A percentile compares a stretch with the other conserved stretches of the same genome.
Conservation (phyloP, 2,329 filamentous ascomycete genomes). For the Raffaelea ambrosiae region DNA sequence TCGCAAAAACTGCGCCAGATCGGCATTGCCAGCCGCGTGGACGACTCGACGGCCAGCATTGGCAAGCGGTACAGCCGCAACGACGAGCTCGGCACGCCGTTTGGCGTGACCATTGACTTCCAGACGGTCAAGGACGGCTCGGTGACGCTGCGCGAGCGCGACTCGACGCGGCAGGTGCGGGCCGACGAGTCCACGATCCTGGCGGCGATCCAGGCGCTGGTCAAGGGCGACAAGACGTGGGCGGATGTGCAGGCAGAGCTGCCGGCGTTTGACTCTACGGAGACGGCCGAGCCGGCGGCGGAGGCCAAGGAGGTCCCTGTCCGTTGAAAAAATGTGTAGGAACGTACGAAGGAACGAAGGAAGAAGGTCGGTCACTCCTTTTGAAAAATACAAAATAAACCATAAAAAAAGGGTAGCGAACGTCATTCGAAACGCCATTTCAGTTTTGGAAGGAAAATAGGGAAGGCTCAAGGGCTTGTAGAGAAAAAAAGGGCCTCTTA, state of each 20-base stretch:
- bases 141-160: slow-evolving; percentile 81
- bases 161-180: slow-evolving; percentile 85
- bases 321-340: too few species aligned
- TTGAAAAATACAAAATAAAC: too few species aligned
- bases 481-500: too few species aligned
- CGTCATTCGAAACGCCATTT: too few species aligned
- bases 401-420: too few species aligned
- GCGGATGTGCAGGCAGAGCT: slow-evolving; percentile 66
- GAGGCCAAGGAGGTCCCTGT: slow-evolving; percentile 38
- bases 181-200: slow-evolving; percentile 74
- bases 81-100: slow-evolving; percentile 89
- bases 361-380: too few species aligned
- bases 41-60: slow-evolving; percentile 85
- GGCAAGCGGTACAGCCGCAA: slow-evolving; percentile 93
- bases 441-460: too few species aligned
- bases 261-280: slow-evolving; percentile 60
- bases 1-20: slow-evolving; percentile 67
- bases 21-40: slow-evolving; percentile 75
- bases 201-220: slow-evolving; percentile 54
- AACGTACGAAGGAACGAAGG: too few species aligned
- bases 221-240: slow-evolving; percentile 48
- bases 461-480: too few species aligned
- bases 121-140: slow-evolving; percentile 83
- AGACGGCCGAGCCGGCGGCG: slow-evolving; percentile 47
- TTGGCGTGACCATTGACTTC: slow-evolving; percentile 93